Percentiles rank a stretch among this genome's conserved stretches.
phyloP scores from a whole-genome alignment of 129 eudicot species.

The Pittosporum tobira region DNA sequence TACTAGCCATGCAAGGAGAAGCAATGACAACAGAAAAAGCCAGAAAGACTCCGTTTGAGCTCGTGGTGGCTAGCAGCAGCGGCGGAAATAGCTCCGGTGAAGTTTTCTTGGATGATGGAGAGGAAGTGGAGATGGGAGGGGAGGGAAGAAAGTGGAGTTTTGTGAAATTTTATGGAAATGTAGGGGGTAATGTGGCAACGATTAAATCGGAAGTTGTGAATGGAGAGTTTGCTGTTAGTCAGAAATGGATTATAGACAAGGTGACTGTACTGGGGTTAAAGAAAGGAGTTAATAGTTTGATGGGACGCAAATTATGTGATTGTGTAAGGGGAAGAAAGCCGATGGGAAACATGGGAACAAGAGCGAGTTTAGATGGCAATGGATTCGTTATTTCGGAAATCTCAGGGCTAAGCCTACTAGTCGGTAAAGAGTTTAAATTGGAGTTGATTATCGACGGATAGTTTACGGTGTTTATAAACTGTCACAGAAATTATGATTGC shows the following conservation, averaged over 20 bases:
- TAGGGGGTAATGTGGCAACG: slow-evolving; percentile 12
- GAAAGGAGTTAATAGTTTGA: slow-evolving; percentile 9
- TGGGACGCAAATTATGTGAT: slow-evolving; percentile 1
- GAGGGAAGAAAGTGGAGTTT: slow-evolving; percentile 39
- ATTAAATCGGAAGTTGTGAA: slow-evolving; percentile 50
- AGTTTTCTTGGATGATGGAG: slow-evolving; percentile 68
- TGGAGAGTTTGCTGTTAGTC: slow-evolving; percentile 38
- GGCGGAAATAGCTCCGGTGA: slow-evolving; percentile 45
- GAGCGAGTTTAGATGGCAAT: slow-evolving; percentile 14
- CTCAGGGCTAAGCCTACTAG: slow-evolving; percentile 21
- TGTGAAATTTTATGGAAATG: slow-evolving; percentile 24
- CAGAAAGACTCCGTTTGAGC: slow-evolving; percentile 40
- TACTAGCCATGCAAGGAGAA: slow-evolving; percentile 67
- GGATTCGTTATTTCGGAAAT: slow-evolving; percentile 32
- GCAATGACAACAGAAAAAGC: slow-evolving; percentile 63
- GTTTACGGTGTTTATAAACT: too few relatives aligned
- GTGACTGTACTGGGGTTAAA: slow-evolving; percentile 54
- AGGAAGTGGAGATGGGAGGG: slow-evolving; percentile 32
- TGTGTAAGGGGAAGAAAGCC: background rate
- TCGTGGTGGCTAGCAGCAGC: slow-evolving; percentile 44
- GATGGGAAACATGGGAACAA: background rate
- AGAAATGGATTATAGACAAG: slow-evolving; percentile 45
- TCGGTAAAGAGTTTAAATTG: slow-evolving; percentile 45
- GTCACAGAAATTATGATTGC: background rate
- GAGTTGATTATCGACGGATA: background rate